These are phyloP conservation scores for Pseudocercospora cruenta DNA, from an alignment of 2,329 filamentous ascomycete genomes.

Conservation along the genomic window DNA sequence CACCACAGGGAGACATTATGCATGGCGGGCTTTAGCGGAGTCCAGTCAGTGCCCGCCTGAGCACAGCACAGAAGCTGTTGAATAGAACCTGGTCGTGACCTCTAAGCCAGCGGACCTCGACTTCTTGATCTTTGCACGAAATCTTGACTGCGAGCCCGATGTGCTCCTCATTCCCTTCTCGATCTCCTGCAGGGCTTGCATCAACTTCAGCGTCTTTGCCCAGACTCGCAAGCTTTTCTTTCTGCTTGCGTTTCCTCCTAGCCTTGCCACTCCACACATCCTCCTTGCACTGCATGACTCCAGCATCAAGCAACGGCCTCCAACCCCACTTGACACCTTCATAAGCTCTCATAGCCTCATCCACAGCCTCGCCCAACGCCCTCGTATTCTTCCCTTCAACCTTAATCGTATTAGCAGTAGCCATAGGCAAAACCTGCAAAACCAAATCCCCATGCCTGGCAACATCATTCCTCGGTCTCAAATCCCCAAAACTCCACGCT, in stretches of 20 bases:
- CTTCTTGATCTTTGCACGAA: slow-evolving; percentile 40
- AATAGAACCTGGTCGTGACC: slow-evolving; percentile 75
- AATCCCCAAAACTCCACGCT: slow-evolving; percentile 78
- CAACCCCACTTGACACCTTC: slow-evolving; percentile 67
- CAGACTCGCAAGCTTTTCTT: slow-evolving; percentile 36
- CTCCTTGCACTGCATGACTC: slow-evolving; percentile 65
- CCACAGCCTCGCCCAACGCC: slow-evolving; percentile 42
- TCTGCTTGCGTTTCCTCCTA: slow-evolving; percentile 59
- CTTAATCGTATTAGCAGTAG: slow-evolving; percentile 55
- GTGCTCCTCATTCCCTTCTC: slow-evolving; percentile 40
- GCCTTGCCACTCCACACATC: slow-evolving; percentile 82
- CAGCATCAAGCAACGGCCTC: slow-evolving; percentile 57
- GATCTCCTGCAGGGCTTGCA: slow-evolving; percentile 25
- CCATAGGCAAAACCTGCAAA: slow-evolving; percentile 43
- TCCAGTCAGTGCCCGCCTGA: slow-evolving; percentile 53
- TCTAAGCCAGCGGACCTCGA: slow-evolving; percentile 70
- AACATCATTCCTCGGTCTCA: slow-evolving; percentile 61
- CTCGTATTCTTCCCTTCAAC: slow-evolving; percentile 35
- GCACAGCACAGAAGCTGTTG: slow-evolving; percentile 83
- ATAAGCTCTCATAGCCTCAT: slow-evolving; percentile 57
- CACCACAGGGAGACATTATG: background rate
- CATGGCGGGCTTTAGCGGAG: background rate
- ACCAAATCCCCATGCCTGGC: slow-evolving; percentile 36
- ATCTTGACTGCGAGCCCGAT: slow-evolving; percentile 49
- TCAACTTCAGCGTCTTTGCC: background rate